Evolutionary conservation across 2,329 filamentous ascomycete genomes (phyloP), one percentile per base, ranked within the genome.

Genomic region (Cladophialophora bantiana): DNA sequence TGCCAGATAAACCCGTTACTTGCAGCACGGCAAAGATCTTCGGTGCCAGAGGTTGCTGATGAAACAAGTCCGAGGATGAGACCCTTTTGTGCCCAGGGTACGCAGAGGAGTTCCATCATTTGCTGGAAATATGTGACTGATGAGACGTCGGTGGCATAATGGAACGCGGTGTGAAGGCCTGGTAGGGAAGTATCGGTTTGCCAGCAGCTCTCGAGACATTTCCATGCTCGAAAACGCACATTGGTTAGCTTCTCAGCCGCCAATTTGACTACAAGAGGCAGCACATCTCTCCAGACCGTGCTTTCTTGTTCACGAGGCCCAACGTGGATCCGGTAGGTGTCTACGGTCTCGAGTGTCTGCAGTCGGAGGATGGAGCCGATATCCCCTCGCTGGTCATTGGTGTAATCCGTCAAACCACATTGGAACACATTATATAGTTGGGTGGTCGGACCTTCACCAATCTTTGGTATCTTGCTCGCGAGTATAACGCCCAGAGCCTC

Each of bases 171-270:
- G 26, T 31, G 32, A 35, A 64, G 53, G 31, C 10, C 12, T 54
- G 64, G 55, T 9, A 68, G 31, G 9, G 15, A 38, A 10, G 48
- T 4, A 40, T 45, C 35, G 12, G 13, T 45, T 7, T 40, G 72
- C 80, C 81, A 83, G 64, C 76, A 79, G 0, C 58, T 64, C 67
- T 80, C 77, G 13, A 84, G 67, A 71, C 79, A 81, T 45, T 74
- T 75, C 79, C 81, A 83, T 40, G 81, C 81, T 68, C 80, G 77
- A 48, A 86, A 81, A 31, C 95, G 88, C 18, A 98, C 90, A 69
- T 92, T 91, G 77, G 98, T 94, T 1, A 98, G 84, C 76, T 96
- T 97, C 78, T 99, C 95, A 0, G 91, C 87, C 1, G 93, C 89
- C 13, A 98, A 83, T 1, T 93, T 86, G 36, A 92, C 81, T 2